phyloP scores from a whole-genome alignment of 306 rosid species.

The Vigna radiata region DNA sequence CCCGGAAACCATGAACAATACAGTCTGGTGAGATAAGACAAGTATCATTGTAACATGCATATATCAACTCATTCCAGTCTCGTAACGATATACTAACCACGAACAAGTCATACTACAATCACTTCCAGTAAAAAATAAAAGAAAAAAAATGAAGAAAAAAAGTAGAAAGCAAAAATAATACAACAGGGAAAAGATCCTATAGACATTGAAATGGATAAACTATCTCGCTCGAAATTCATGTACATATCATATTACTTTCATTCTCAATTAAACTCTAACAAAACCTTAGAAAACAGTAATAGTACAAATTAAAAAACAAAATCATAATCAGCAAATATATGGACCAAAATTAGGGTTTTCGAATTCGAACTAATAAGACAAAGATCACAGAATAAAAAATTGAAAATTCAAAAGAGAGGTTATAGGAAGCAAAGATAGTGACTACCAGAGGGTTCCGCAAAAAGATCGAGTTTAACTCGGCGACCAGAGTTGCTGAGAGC shows the following conservation, averaged over 20 bases:
- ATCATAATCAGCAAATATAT: neutral
- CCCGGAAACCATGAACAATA: conserved; percentile 14
- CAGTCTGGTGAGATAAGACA: neutral
- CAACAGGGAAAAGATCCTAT: neutral
- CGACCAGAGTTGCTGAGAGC: conserved; percentile 88
- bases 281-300: neutral
- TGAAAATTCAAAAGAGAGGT: neutral
- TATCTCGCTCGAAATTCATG: neutral
- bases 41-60: too few species aligned
- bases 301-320: neutral
- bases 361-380: neutral
- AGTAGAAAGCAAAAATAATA: neutral
- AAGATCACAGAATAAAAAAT: neutral
- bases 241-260: neutral
- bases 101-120: neutral
- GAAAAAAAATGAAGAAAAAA: neutral
- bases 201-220: neutral
- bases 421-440: neutral
- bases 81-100: neutral
- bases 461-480: conserved; percentile 97
- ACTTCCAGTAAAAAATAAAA: neutral
- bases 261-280: neutral
- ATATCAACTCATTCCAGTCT: neutral
- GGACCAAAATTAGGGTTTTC: conserved; percentile 6
- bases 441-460: conserved; percentile 96